Base-by-base conservation (phyloP, 2,329 filamentous ascomycete genomes). In the Rugonectria rugulosa region DNA sequence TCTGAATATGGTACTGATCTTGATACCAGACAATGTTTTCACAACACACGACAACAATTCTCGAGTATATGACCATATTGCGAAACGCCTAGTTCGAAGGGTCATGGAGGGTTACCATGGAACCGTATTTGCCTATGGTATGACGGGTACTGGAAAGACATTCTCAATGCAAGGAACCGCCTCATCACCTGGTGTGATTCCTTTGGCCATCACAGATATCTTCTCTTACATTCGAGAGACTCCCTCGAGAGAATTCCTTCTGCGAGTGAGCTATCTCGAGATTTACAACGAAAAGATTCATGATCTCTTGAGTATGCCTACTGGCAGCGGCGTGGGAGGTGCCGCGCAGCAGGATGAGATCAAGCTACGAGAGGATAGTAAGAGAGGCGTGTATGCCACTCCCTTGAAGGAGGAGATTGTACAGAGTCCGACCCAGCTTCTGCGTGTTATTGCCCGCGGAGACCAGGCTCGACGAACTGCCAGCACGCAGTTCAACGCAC, bases 81-180 rank as follows among this genome's bases (percentile, higher is more conserved):
- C 95, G 37, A 98, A 98, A 76, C 89, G 95, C 59, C 81, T 99
- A 46, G 95, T 99, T 41, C 89, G 95, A 65, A 85, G 95, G 68
- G 95, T 99, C 44, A 99, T 99, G 95, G 95, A 99, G 78, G 95
- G 95, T 36, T 99, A 98, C 72, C 94, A 98, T 69, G 95, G 94
- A 56, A 99, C 95, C 1, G 95, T 99, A 20, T 98, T 99, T 72
- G 94, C 94, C 15, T 99, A 99, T 73, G 95, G 95, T 70, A 98
- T 98, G 93, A 99, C 95, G 4, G 95, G 95, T 59, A 98, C 95
- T 1, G 95, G 95, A 65, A 99, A 99, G 79, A 99, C 95, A 1
- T 99, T 98, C 73, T 98, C 94, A 32, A 99, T 99, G 95, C 95
- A 99, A 78, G 95, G 95, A 66, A 99, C 95, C 10, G 92, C 93